Base-by-base conservation (phyloP, 306 rosid species). In the Carpinus fangiana region DNA sequence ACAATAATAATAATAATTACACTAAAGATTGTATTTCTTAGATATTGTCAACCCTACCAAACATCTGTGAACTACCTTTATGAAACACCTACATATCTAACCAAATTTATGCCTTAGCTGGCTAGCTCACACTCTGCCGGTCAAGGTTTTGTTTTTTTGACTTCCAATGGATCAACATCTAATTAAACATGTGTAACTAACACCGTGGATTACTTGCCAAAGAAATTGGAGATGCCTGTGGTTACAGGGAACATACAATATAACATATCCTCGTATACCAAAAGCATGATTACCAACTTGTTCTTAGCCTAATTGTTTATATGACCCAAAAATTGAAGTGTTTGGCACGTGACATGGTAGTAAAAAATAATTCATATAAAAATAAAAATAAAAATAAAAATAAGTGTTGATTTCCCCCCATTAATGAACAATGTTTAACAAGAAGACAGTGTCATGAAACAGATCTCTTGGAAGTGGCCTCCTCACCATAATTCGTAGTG, bases 391-490 rank as follows among this genome's bases (percentile, higher is more conserved):
- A n/a, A n/a, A n/a, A n/a, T n/a, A n/a, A n/a, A n/a, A n/a, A n/a
- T n/a, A n/a, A n/a, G n/a, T n/a, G n/a, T n/a, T n/a, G n/a, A n/a
- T n/a, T n/a, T n/a, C n/a, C n/a, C n/a, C n/a, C n/a, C n/a, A n/a
- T n/a, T n/a, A n/a, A n/a, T n/a, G n/a, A n/a, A n/a, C n/a, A n/a
- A n/a, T n/a, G n/a, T n/a, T n/a, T 84, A 84, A 54, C 41, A 77
- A 18, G 76, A 59, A 78, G n/a, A n/a, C 84, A 84, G 16, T 65
- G 80, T 46, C 64, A 68, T 61, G 80, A 68, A 82, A 83, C 81
- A 84, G 73, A 81, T 80, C 85, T 67, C 72, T 65, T 28, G 81
- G 69, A 48, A 52, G 68, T 72, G 73, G 54, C 65, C 86, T 80
- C 71, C 68, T 76, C 82, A 62, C 62, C 28, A 82, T 55, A 82